phyloP scores from a whole-genome alignment of 805 yeast species.

The Ogataea parapolymorpha region DNA sequence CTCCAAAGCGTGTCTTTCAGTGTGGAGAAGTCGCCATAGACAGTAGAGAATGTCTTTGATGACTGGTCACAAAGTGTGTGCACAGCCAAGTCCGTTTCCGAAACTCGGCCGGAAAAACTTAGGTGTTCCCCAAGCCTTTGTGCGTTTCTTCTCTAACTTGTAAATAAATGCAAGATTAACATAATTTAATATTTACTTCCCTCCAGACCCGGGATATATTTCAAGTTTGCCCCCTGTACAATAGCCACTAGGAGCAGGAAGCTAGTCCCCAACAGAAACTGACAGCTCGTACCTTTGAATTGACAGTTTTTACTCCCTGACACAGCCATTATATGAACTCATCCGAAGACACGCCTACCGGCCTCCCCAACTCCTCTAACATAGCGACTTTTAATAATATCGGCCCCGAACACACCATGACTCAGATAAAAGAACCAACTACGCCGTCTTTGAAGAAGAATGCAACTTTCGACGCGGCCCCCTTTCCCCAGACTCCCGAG shows the following conservation, averaged over 20 bases:
- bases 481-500: conserved; percentile 31
- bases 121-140: no score
- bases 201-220: background rate
- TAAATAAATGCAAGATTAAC: background rate
- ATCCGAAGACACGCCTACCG: conserved; percentile 6
- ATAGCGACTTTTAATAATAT: background rate
- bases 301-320: background rate
- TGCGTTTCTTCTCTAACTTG: background rate
- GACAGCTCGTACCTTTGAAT: no score
- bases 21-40: no score
- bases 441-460: conserved; percentile 27
- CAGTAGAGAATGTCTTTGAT: no score
- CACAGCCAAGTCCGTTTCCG: no score
- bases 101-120: no score
- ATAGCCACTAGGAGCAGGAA: conserved; percentile 1
- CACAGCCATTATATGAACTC: conserved; percentile 2
- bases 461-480: conserved; percentile 19
- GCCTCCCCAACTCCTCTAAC: conserved; percentile 1
- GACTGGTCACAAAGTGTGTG: no score
- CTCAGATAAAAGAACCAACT: conserved; percentile 21
- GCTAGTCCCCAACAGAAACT: background rate
- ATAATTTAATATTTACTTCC: conserved; percentile 10
- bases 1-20: background rate
- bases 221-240: conserved; percentile 1
- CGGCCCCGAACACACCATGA: background rate